Evolutionary conservation across 192 early-diverging fungal species (phyloP), one percentile per base, ranked within the genome.

Genomic region (Bifiguratus adelaidae): DNA sequence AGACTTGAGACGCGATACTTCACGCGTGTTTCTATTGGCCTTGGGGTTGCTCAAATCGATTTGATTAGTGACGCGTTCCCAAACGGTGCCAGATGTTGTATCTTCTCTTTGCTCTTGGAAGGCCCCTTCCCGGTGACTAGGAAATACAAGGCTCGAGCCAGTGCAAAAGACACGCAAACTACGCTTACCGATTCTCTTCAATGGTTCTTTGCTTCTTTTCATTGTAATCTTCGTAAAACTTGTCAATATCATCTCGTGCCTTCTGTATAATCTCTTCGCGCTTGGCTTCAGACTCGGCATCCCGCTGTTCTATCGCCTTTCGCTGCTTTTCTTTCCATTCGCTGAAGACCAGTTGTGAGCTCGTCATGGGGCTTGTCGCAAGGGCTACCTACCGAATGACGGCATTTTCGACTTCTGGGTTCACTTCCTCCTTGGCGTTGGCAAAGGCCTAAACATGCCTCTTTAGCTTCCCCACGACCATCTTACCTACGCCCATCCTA

Each of bases 151-250:
- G 32, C 15, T 50, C n/a, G 21, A 8, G n/a, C n/a, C n/a, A n/a
- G n/a, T n/a, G n/a, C n/a, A 18, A 22, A 27, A 46, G 11, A 48
- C 8, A 7, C 12, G 29, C 19, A n/a, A n/a, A 21, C 33, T 3
- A 19, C 22, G 11, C n/a, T 48, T 67, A 77, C 74, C 68, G 65
- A 66, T 85, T 85, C 48, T 77, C 65, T 48, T 72, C 63, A 23
- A 84, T 74, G 0, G 78, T 67, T 30, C 68, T 70, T 27, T 78
- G 71, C 48, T 77, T 80, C 62, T 74, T 82, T 53, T 79, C 76
- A 37, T 88, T 88, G 34, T 88, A 88, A 44, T 85, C 86, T 37
- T 80, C 81, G 51, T 88, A 88, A 56, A 85, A 88, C 50, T 70
- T 68, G 53, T 88, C 86, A 52, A 88, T 77, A 15, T 72, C 69